These are phyloP conservation scores for Cyclotella baltica DNA, from an alignment of 108 stramenopile species.

Conservation along the genomic window DNA sequence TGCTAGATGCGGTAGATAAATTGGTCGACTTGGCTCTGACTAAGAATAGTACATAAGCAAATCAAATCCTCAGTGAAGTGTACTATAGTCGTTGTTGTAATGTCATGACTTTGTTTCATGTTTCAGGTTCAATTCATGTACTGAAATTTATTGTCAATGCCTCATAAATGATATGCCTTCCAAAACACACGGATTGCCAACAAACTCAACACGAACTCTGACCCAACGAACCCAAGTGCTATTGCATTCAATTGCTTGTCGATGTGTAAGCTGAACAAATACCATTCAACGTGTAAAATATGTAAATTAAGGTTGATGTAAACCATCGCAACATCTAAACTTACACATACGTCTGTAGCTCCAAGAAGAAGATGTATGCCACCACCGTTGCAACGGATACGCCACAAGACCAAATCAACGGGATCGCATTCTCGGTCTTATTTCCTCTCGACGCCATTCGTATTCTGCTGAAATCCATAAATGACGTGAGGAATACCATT, in stretches of 20 bases:
- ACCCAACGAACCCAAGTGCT: slow-evolving; percentile 54
- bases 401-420: slow-evolving; percentile 60
- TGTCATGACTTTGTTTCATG: no score
- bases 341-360: slow-evolving; percentile 69
- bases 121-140: no score
- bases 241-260: slow-evolving; percentile 63
- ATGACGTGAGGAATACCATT: slow-evolving; percentile 55
- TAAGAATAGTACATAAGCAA: neutral
- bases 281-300: neutral
- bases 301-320: neutral
- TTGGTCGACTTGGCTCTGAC: slow-evolving; percentile 31
- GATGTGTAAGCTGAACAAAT: slow-evolving; percentile 43
- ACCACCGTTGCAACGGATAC: slow-evolving; percentile 58
- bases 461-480: slow-evolving; percentile 59
- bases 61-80: neutral
- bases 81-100: no score
- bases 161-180: slow-evolving; percentile 18
- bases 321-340: neutral
- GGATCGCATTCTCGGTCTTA: slow-evolving; percentile 67
- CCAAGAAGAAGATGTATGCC: slow-evolving; percentile 63
- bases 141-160: no score
- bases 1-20: slow-evolving; percentile 42
- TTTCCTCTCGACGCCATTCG: slow-evolving; percentile 68
- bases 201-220: slow-evolving; percentile 37
- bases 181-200: slow-evolving; percentile 15